Percentiles rank a stretch among this genome's conserved stretches.
Evolutionary conservation across 768 basidiomycete genomes (phyloP).

Genomic region (Amylocystis lapponica): DNA sequence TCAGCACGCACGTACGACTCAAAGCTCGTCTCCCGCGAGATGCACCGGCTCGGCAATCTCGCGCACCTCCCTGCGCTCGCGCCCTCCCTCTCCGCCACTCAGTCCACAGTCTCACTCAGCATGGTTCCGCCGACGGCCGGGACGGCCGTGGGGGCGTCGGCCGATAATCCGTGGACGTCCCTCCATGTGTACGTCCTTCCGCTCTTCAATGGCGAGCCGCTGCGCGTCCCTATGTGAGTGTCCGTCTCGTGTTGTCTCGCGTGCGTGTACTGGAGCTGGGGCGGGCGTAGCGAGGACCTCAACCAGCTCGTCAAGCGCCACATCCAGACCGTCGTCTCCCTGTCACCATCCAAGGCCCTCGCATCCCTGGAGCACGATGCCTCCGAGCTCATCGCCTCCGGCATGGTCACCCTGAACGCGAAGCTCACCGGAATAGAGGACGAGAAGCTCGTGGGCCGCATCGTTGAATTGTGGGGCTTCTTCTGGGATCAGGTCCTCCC

Average conservation of each 20-base stretch:
- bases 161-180: slow-evolving; percentile 74
- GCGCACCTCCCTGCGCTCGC: slow-evolving; percentile 48
- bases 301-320: slow-evolving; percentile 78
- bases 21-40: slow-evolving; percentile 76
- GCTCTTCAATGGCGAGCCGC: slow-evolving; percentile 85
- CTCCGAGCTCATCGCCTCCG: slow-evolving; percentile 74
- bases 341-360: slow-evolving; percentile 69
- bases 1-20: slow-evolving; percentile 63
- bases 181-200: slow-evolving; percentile 87
- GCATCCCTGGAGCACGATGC: slow-evolving; percentile 72
- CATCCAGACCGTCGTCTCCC: slow-evolving; percentile 66
- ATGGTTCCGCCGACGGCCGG: slow-evolving; percentile 12
- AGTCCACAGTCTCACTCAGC: slow-evolving; percentile 37
- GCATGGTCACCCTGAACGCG: slow-evolving; percentile 90
- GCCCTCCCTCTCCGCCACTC: slow-evolving; percentile 47
- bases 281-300: slow-evolving; percentile 66
- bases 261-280: background rate
- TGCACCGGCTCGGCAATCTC: slow-evolving; percentile 74
- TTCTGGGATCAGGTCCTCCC: slow-evolving; percentile 89
- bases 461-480: slow-evolving; percentile 89
- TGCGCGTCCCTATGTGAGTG: slow-evolving; percentile 76
- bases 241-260: background rate
- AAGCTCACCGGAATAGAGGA: slow-evolving; percentile 76
- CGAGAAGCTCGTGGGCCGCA: slow-evolving; percentile 64
- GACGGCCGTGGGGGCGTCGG: slow-evolving; percentile 27